Evolutionary conservation across 2,329 filamentous ascomycete species (phyloP).

Genomic region (Plenodomus biglobosus): DNA sequence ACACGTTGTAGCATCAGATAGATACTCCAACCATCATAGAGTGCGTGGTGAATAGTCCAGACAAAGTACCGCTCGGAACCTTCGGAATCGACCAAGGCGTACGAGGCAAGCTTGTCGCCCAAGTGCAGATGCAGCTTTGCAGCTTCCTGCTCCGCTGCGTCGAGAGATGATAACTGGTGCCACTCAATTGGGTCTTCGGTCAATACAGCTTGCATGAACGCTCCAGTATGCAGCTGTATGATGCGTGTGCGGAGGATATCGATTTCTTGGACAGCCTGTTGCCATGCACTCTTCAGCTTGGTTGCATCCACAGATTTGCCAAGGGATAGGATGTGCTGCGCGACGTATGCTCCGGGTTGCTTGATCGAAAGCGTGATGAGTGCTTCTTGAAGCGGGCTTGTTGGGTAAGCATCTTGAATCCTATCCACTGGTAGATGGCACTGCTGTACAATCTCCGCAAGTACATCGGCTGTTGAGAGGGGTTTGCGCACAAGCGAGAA

Average conservation of each 20-base stretch:
- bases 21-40: constrained; percentile 47
- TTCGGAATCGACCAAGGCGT: constrained; percentile 26
- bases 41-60: constrained; percentile 46
- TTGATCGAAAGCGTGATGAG: constrained; percentile 53
- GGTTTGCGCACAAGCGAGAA: constrained; percentile 24
- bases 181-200: constrained; percentile 30
- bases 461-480: constrained; percentile 12
- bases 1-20: constrained; percentile 34
- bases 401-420: constrained; percentile 47
- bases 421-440: constrained; percentile 22
- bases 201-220: constrained; percentile 33
- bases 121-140: constrained; percentile 20
- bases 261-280: constrained; percentile 47
- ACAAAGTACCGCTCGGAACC: constrained; percentile 32
- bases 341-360: constrained; percentile 52
- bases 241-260: constrained; percentile 54
- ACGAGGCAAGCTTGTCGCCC: constrained; percentile 29
- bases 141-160: constrained; percentile 18
- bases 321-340: constrained; percentile 49
- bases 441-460: constrained; percentile 26
- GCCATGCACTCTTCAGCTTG: constrained; percentile 52
- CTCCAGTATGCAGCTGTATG: constrained; percentile 29
- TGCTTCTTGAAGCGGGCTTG: constrained; percentile 49
- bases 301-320: constrained; percentile 43
- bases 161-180: constrained; percentile 22